Percentiles rank a stretch among this genome's conserved stretches.
Evolutionary conservation across 495 filamentous ascomycete genomes (phyloP).

Genomic region (Acidomyces sp.): DNA sequence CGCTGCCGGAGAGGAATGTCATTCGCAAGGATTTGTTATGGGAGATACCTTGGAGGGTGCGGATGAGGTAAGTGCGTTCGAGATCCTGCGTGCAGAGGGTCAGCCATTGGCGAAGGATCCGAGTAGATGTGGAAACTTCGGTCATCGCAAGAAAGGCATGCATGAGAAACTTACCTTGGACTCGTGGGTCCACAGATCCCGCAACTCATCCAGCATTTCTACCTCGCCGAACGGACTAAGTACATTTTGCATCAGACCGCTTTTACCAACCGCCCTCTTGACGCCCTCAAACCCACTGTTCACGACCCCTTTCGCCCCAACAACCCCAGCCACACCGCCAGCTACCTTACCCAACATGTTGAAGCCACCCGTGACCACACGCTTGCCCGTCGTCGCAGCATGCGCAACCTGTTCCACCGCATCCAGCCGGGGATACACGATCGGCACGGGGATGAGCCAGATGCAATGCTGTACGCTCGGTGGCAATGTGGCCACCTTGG

Average conservation of each 20-base stretch:
- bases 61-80: constrained; percentile 89
- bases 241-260: constrained; percentile 83
- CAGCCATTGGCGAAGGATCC: background rate
- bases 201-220: constrained; percentile 82
- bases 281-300: constrained; percentile 82
- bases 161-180: constrained; percentile 48
- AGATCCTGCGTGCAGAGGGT: constrained; percentile 46
- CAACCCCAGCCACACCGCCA: constrained; percentile 82
- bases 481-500: constrained; percentile 85
- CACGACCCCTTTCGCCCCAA: constrained; percentile 85
- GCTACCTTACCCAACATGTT: constrained; percentile 90
- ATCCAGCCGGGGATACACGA: constrained; percentile 85
- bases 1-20: constrained; percentile 85
- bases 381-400: constrained; percentile 88
- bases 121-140: background rate
- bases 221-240: constrained; percentile 96
- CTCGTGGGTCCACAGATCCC: constrained; percentile 97
- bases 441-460: constrained; percentile 81
- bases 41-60: constrained; percentile 85
- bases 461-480: constrained; percentile 89
- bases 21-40: constrained; percentile 88
- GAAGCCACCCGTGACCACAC: constrained; percentile 86
- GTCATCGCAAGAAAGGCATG: background rate
- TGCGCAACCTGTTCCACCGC: constrained; percentile 79
- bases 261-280: constrained; percentile 91